phyloP scores from a whole-genome alignment of 2,329 filamentous ascomycete species.

The Mycosphaerella arachidis region DNA sequence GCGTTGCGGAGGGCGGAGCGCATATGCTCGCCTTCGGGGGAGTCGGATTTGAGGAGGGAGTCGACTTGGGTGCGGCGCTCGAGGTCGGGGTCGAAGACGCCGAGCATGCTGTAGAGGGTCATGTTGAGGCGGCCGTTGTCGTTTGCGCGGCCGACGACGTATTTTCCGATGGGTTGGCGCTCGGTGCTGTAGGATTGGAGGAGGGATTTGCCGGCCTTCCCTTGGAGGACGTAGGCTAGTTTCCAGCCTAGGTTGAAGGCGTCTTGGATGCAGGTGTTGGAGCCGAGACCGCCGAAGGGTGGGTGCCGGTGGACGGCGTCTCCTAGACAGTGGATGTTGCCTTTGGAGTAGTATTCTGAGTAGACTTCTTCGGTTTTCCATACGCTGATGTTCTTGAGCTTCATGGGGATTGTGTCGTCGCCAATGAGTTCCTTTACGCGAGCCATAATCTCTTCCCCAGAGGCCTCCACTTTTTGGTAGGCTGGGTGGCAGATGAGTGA shows the following conservation, averaged over 20 bases:
- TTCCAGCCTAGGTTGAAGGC: constrained; percentile 8
- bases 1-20: constrained; percentile 29
- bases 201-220: constrained; percentile 8
- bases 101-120: constrained; percentile 8
- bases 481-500: neutral
- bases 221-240: constrained; percentile 22
- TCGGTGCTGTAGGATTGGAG: constrained; percentile 5
- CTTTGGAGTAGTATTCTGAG: neutral
- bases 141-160: constrained; percentile 1
- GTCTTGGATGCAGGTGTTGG: constrained; percentile 25
- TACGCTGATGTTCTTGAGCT: constrained; percentile 2
- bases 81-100: constrained; percentile 15
- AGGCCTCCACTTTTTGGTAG: neutral
- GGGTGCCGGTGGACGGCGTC: constrained; percentile 57
- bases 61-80: constrained; percentile 10
- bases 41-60: constrained; percentile 33
- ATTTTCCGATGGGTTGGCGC: constrained; percentile 9
- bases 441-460: neutral
- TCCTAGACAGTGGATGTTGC: constrained; percentile 41
- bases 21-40: constrained; percentile 31
- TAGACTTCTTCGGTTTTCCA: constrained; percentile 2
- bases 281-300: constrained; percentile 53
- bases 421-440: constrained; percentile 2
- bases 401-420: constrained; percentile 3
- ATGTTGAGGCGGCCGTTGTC: constrained; percentile 3